Evolutionary conservation across 2,329 filamentous ascomycete species (phyloP), one percentile per base, ranked within the genome.

Genomic region (Fragosphaeria purpurea): DNA sequence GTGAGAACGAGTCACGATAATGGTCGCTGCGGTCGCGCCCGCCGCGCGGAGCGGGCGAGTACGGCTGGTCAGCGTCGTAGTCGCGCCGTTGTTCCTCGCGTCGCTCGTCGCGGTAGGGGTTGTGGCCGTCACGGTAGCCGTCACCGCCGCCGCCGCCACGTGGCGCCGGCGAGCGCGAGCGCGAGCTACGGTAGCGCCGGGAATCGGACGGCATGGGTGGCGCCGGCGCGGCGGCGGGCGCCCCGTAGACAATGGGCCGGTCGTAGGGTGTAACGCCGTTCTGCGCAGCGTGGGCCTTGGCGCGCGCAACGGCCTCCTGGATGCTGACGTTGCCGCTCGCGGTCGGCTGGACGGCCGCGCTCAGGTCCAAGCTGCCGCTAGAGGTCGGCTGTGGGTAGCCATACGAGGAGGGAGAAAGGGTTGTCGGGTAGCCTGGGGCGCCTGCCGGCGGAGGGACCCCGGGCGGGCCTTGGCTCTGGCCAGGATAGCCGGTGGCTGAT

Each of bases 271-370:
- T 70, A 37, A 88, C 72, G 54, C 86, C 87, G 62, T 88, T 86
- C 64, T 91, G 84, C 34, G 85, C 82, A 41, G 88, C 87, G 65
- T 86, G 87, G 41, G 83, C 85, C 64, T 86, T 86, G 44, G 88
- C 88, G 64, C 89, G 88, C 40, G 88, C 86, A 59, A 95, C 83
- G 46, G 88, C 86, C 65, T 94, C 88, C 52, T 85, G 79, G 56
- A 95, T 83, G 66, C 83, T 91, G 59, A 94, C 83, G 22, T 85
- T 88, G 52, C 88, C 88, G 34, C 86, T 86, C 63, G 78, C 88
- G 50, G 85, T 77, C 5, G 88, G 88, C 60, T 86, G 85, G 62
- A 93, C 87, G 7, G 51, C 50, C 10, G 79, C 76, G 67, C 84
- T 90, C 48, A 95, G 69, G 62, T 95, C 88, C 55, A 94, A 73